Evolutionary conservation across 805 yeast genomes (phyloP), one percentile per base, ranked within the genome.

Genomic region (Babjeviella inositovora): DNA sequence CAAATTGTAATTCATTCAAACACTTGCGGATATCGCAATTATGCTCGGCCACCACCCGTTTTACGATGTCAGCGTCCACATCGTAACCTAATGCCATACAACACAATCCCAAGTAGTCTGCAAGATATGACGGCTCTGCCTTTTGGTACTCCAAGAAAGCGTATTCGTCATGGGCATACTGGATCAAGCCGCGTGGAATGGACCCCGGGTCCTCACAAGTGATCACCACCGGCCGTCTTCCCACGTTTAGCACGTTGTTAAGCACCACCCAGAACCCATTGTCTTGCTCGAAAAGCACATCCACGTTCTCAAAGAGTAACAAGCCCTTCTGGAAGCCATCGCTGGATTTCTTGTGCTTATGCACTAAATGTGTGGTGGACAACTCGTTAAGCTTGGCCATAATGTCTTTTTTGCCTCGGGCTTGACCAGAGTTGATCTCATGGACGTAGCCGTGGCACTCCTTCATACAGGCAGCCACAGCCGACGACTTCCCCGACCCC

Each of bases 251-350:
- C 11, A 55, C 43, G 18, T 56, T 62, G 19, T 39, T 50, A 3
- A 56, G 53, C 2, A 45, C 50, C 4, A 35, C 29, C 62, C 62
- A 56, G 27, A 56, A 56, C 5, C 45, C 50, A 26, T 50, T 48
- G 26, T 56, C 62, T 27, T 52, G 61, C 21, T 56, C 62, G 26
- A 55, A 55, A 6, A 54, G 30, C 11, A 53, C 35, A 29, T 56
- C 53, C 16, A 56, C 49, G 24, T 56, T 62, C 26, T 56, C 62
- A 16, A 56, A 36, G 20, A 56, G 34, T 1, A 55, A 49, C 14
- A 56, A 27, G 5, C 62, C 62, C 22, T 50, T 45, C 26, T 53
- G 60, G 20, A 51, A 53, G n/a, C n/a, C n/a, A n/a, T n/a, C n/a
- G n/a, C n/a, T n/a, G 7, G 9, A 7, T 14, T 35, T 36, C 5